Conservation (phyloP, 306 rosid genomes). For the Fragaria iinumae region DNA sequence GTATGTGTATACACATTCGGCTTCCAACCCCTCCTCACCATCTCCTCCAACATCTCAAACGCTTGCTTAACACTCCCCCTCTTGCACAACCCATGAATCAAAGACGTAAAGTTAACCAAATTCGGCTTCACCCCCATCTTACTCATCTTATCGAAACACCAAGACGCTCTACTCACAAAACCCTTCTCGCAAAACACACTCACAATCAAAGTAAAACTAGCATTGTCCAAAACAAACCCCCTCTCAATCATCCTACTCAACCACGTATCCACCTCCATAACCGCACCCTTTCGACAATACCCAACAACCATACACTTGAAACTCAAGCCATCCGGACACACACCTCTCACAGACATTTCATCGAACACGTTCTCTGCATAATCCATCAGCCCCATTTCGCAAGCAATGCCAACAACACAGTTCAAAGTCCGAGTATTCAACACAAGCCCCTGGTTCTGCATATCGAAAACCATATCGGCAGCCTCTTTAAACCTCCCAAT, state of each 20-base stretch:
- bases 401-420: conserved; percentile 33
- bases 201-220: conserved; percentile 53
- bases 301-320: conserved; percentile 67
- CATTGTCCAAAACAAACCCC: conserved; percentile 67
- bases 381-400: conserved; percentile 49
- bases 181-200: conserved; percentile 55
- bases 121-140: conserved; percentile 73
- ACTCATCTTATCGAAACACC: conserved; percentile 62
- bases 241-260: conserved; percentile 60
- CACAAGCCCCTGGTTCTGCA: conserved; percentile 69
- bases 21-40: conserved; percentile 88
- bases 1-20: conserved; percentile 91
- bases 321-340: conserved; percentile 55
- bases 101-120: conserved; percentile 63
- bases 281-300: conserved; percentile 48
- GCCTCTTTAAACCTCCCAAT: conserved; percentile 80
- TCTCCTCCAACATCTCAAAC: conserved; percentile 97
- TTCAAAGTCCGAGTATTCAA: conserved; percentile 55
- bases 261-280: conserved; percentile 82
- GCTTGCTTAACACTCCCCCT: conserved; percentile 89
- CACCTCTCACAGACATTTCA: conserved; percentile 82
- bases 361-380: conserved; percentile 74
- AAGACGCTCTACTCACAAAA: conserved; percentile 46
- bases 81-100: conserved; percentile 83
- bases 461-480: conserved; percentile 64